Base-by-base conservation (phyloP, 257 asterid genomes). In the Mentha longifolia region DNA sequence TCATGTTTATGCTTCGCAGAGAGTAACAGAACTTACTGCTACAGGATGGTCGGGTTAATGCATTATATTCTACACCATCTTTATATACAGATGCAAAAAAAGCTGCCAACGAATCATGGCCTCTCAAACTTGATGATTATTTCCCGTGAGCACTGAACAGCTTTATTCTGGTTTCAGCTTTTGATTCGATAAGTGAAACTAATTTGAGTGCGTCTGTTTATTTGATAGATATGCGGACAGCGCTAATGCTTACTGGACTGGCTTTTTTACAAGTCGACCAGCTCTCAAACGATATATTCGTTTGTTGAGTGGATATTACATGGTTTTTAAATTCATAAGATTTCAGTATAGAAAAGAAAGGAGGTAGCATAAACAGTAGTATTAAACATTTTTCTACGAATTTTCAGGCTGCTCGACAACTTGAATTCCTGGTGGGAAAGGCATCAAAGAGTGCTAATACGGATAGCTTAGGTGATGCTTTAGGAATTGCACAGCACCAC, bases 1-100 rank as follows among this genome's bases (percentile, higher is more conserved):
- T 4, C n/a, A 7, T 35, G 39, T 7, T 35, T 35, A 35, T 35
- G 6, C 28, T 20, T 45, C 16, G 11, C 19, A 47, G 42, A 35
- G 68, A 65, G 59, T 79, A 39, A 74, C 64, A 25, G 54, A 55
- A 52, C 45, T 62, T 58, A 19, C n/a, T 78, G 78, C 71, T 67
- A 70, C 92, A 92, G 98, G 97, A 89, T 75, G 98, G 98, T 30
- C 85, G 87, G 72, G 83, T 89, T 62, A 89, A 92, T 84, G 97
- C 89, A 35, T 79, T 92, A 70, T 92, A 92, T 81, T 92, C 98
- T 65, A 89, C 98, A 5, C 98, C 96, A 58, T 89, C 97, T 37
- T 58, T 88, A 70, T 92, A 92, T 74, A 85, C 88, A 7, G 97
- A 92, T 79, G 92, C 96, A 39, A 89, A 92, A 77, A 78, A 81